phyloP scores from a whole-genome alignment of 2,329 filamentous ascomycete genomes.

The Nothophaeocryptopus gaeumannii region DNA sequence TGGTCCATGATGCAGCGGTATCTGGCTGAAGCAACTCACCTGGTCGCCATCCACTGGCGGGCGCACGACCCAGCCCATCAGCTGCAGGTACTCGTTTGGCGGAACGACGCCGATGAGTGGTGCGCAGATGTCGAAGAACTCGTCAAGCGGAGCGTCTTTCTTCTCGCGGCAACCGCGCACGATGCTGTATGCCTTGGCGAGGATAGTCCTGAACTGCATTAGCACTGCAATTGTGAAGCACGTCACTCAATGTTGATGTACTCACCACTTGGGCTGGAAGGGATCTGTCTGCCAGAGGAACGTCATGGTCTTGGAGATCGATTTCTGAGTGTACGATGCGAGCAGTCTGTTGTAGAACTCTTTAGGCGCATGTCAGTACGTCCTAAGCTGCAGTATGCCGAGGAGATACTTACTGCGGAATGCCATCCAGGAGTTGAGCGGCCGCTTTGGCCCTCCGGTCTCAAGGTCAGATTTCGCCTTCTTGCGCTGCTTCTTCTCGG shows the following conservation, averaged over 20 bases:
- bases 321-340: conserved; percentile 44
- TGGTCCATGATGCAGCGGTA: conserved; percentile 26
- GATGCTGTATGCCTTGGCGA: conserved; percentile 57
- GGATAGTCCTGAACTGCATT: conserved; percentile 32
- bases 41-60: conserved; percentile 8
- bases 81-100: conserved; percentile 46
- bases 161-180: conserved; percentile 52
- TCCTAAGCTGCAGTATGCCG: too few relatives aligned
- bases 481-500: conserved; percentile 22
- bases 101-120: conserved; percentile 48
- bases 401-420: conserved; percentile 7
- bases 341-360: conserved; percentile 17
- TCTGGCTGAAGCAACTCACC: conserved; percentile 24
- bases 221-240: neutral
- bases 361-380: too few relatives aligned
- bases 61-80: conserved; percentile 47
- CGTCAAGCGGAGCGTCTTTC: conserved; percentile 45
- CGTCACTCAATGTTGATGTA: neutral
- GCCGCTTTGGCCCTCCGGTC: conserved; percentile 10
- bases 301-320: conserved; percentile 50
- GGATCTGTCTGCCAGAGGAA: conserved; percentile 52
- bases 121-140: conserved; percentile 48
- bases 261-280: conserved; percentile 51
- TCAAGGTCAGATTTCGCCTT: conserved; percentile 17
- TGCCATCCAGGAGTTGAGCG: conserved; percentile 22